Base-by-base conservation (phyloP, 352 stramenopile species). In the Globisporangium yorkense region DNA sequence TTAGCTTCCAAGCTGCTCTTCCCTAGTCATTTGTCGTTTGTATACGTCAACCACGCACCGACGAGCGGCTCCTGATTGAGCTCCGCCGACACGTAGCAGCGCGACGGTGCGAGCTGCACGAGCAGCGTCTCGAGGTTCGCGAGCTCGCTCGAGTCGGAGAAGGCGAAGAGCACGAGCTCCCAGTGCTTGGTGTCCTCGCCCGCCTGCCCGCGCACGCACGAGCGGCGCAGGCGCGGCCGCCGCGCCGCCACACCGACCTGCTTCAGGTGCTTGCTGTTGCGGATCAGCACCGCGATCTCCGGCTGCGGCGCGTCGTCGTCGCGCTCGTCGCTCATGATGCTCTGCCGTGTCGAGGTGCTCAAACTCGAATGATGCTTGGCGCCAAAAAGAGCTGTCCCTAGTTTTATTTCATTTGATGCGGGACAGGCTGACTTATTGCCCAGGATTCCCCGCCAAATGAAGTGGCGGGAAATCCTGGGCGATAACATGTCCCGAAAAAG, bases 101-200 rank as follows among this genome's bases (percentile, higher is more conserved):
- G 88, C 35, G 84, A 82, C 0, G 86, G 86, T 31, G 70, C 69
- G n/a, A 92, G 61, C 49, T 94, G 86, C 52, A 95, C 78, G 41
- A 95, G 63, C 20, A 95, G 72, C 41, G 84, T 92, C 69, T 95
- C 86, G 21, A 95, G 66, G 54, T 92, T 89, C 45, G 76, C 77
- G 51, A 95, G 63, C 54, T 92, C 81, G 66, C 80, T 92, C 47
- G 84, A 94, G 65, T 95, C 86, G 0, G 78, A 88, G 71, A 95
- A 94, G 52, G 66, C 64, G 62, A 75, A 92, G 51, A 95, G 68
- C 69, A 88, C 63, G 45, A 95, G 61, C 64, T 92, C 71, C 71
- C 80, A 93, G 43, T 94, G 82, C 59, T 94, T 95, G 37, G 77
- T 91, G 67, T 95, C 84, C 54, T 93, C 84, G 59, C 71, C 70